Conservation (phyloP, 257 asterid species). For the Cordia subcordata region DNA sequence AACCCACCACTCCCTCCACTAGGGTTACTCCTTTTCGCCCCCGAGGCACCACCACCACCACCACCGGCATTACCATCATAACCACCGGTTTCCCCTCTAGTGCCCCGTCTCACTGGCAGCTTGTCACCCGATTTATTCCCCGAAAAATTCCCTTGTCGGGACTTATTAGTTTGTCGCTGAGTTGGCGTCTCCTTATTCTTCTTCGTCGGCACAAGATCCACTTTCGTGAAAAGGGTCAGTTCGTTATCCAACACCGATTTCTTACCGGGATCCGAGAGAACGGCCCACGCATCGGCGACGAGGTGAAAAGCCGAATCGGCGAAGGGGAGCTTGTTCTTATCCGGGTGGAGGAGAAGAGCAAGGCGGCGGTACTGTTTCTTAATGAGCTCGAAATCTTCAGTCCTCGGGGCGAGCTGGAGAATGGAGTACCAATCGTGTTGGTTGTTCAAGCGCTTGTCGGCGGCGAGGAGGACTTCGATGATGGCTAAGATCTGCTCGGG, state of each 20-base stretch:
- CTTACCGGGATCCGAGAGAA: conserved; percentile 58
- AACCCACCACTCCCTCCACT: conserved; percentile 1
- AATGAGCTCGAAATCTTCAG: conserved; percentile 58
- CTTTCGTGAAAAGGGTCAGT: conserved; percentile 37
- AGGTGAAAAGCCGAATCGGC: conserved; percentile 87
- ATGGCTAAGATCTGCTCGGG: conserved; percentile 92
- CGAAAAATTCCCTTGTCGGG: conserved; percentile 5
- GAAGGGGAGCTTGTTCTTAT: conserved; percentile 75
- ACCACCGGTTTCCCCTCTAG: conserved; percentile 11
- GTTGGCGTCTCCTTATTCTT: conserved; percentile 17
- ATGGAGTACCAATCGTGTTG: conserved; percentile 77
- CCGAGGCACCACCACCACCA: conserved; percentile 15
- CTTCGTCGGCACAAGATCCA: conserved; percentile 47
- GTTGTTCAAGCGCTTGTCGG: conserved; percentile 48
- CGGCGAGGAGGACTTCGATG: conserved; percentile 65
- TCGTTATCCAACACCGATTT: conserved; percentile 54
- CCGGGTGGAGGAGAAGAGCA: conserved; percentile 92
- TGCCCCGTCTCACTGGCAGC: conserved; percentile 67
- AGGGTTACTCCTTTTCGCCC: not conserved
- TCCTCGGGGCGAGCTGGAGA: conserved; percentile 54
- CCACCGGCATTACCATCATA: conserved; percentile 8
- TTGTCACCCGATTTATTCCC: conserved; percentile 30
- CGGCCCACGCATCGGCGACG: conserved; percentile 87
- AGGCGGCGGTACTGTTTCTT: conserved; percentile 86
- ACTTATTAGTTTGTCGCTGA: conserved; percentile 19